These are phyloP conservation scores for Globisporangium iwayamae DNA, from an alignment of 352 stramenopile species.

Conservation along the genomic window DNA sequence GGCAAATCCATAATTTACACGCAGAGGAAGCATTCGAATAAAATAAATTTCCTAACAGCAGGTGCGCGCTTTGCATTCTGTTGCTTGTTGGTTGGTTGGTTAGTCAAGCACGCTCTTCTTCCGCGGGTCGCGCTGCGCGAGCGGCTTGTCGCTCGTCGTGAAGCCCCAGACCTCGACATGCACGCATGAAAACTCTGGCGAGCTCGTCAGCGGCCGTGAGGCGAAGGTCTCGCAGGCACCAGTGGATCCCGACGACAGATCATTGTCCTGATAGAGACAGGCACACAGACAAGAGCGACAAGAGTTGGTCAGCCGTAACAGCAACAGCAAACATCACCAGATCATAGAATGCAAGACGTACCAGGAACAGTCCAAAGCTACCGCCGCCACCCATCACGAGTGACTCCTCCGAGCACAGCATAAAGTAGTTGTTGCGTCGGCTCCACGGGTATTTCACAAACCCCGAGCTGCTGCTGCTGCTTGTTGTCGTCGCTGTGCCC, in stretches of 20 bases:
- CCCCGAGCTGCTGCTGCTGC: conserved; percentile 12
- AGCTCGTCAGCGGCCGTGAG: conserved; percentile 68
- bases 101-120: conserved; percentile 75
- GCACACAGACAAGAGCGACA: conserved; percentile 10
- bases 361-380: conserved; percentile 87
- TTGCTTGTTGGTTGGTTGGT: conserved; percentile 5
- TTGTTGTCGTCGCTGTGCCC: background rate
- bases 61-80: background rate
- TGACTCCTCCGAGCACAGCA: conserved; percentile 88
- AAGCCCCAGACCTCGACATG: conserved; percentile 88
- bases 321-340: background rate
- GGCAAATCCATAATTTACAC: background rate
- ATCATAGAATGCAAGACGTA: conserved; percentile 26
- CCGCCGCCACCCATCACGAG: conserved; percentile 89
- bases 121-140: conserved; percentile 27
- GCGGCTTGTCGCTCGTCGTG: conserved; percentile 53
- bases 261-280: conserved; percentile 53
- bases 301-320: conserved; percentile 1
- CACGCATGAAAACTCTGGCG: conserved; percentile 77
- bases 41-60: background rate
- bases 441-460: conserved; percentile 87
- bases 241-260: conserved; percentile 81
- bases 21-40: background rate
- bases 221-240: conserved; percentile 87
- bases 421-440: conserved; percentile 89